Conservation (phyloP, 805 yeast genomes). For the Saturnispora quitensis region DNA sequence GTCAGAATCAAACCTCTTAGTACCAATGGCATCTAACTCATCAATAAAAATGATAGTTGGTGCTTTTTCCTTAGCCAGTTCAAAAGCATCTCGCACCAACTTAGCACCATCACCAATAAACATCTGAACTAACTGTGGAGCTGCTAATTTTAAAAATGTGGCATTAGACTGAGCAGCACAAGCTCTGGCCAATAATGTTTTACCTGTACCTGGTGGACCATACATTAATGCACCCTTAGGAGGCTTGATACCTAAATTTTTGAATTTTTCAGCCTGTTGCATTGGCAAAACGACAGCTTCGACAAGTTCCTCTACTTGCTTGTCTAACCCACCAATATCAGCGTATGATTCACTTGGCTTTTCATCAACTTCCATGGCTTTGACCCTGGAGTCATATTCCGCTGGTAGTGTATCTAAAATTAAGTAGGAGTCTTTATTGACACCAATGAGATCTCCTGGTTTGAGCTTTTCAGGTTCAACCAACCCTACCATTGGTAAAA, state of each 20-base stretch:
- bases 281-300: constrained; percentile 98
- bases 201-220: constrained; percentile 99
- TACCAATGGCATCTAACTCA: constrained; percentile 98
- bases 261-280: constrained; percentile 96
- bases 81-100: constrained; percentile 94
- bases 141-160: constrained; percentile 90
- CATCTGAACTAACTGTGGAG: constrained; percentile 97
- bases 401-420: constrained; percentile 92
- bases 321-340: constrained; percentile 96
- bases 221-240: constrained; percentile 98
- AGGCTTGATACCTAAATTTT: constrained; percentile 88
- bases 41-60: constrained; percentile 97
- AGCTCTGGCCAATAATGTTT: constrained; percentile 92
- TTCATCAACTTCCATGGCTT: constrained; percentile 98
- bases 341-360: constrained; percentile 96
- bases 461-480: constrained; percentile 86
- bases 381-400: constrained; percentile 94
- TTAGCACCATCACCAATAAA: constrained; percentile 99
- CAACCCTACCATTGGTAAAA: constrained; percentile 88
- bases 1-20: constrained; percentile 94
- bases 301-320: constrained; percentile 95
- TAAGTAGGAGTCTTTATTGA: constrained; percentile 90
- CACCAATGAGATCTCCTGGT: constrained; percentile 98
- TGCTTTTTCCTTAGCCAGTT: constrained; percentile 94
- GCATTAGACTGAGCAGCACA: constrained; percentile 99